Evolutionary conservation across 75 land plant species (phyloP), one percentile per base, ranked within the genome.

Genomic region (Adiantum capillusveneris): DNA sequence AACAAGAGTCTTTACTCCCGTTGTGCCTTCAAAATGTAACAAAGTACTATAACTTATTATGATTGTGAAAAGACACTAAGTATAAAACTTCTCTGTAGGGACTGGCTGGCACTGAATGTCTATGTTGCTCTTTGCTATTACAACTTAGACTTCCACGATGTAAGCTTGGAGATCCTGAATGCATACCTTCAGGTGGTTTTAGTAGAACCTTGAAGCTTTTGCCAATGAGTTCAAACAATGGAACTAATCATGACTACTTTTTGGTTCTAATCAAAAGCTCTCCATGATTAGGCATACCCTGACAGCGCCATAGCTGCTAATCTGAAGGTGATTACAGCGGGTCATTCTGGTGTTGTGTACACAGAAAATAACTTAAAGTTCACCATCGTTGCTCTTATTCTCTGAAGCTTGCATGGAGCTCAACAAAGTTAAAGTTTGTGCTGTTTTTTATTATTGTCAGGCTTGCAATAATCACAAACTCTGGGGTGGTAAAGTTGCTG

Each of bases 41-140:
- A 41, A 41, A 9, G 12, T 41, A 14, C 43, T 9, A 41, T 9
- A 14, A 41, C 14, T 9, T 9, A 14, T 41, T 41, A 41, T 41
- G 43, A 41, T 9, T 41, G 43, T 9, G 12, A 41, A 14, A 41
- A 41, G 14, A 41, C 14, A 41, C 14, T 41, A 9, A 41, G 43
- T 41, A 9, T 14, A 9, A 9, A 41, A 9, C 14, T 46, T 46
- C 29, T 29, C 30, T 17, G 13, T 69, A 72, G 75, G 53, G 75
- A 72, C 20, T 72, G 75, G 75, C 53, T 72, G 63, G 75, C 75
- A 11, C 29, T 72, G 45, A 65, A 72, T 53, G 75, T 72, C 7
- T 72, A 58, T 37, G 41, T 72, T 31, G 69, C 75, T 42, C 39
- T 72, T 27, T 72, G 75, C 56, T 72, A 72, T 53, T 72, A 67